These are phyloP conservation scores for Neophaeococcomyces aloes DNA, from an alignment of 2,329 filamentous ascomycete species.

Conservation along the genomic window DNA sequence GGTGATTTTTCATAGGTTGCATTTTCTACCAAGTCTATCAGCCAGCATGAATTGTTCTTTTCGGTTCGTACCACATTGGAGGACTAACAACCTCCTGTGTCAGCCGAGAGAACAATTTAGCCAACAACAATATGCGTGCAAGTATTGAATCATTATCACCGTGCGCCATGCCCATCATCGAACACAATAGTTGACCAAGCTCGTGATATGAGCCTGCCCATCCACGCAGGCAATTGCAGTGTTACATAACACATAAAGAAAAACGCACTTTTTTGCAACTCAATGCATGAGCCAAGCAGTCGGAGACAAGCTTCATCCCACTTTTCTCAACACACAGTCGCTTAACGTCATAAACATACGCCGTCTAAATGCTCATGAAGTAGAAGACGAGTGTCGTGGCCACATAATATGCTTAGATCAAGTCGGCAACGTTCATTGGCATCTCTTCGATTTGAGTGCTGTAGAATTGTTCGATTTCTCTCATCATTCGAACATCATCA, in stretches of 20 bases:
- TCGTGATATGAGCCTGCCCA: constrained; percentile 17
- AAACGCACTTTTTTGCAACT: constrained; percentile 15
- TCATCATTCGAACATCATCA: constrained; percentile 99
- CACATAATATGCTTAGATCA: constrained; percentile 22
- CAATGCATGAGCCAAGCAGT: constrained; percentile 23
- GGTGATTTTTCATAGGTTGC: background rate
- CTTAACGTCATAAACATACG: constrained; percentile 19
- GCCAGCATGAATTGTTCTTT: constrained; percentile 14
- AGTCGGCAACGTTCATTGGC: constrained; percentile 75
- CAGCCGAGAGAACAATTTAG: constrained; percentile 16
- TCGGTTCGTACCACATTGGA: constrained; percentile 19
- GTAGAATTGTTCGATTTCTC: constrained; percentile 99
- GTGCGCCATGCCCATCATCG: constrained; percentile 13
- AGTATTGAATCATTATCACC: constrained; percentile 17
- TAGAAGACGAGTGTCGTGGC: constrained; percentile 10
- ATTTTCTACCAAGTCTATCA: constrained; percentile 2
- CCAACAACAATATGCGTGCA: constrained; percentile 17
- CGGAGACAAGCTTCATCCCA: constrained; percentile 23
- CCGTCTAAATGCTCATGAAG: constrained; percentile 19
- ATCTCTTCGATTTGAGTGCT: constrained; percentile 99
- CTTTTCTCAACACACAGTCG: constrained; percentile 21
- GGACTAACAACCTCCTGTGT: constrained; percentile 14
- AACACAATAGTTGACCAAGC: constrained; percentile 11
- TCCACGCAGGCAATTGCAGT: constrained; percentile 12
- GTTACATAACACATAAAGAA: constrained; percentile 1